phyloP scores from a whole-genome alignment of 208 protist species.

The Wallacemonas rigidus region DNA sequence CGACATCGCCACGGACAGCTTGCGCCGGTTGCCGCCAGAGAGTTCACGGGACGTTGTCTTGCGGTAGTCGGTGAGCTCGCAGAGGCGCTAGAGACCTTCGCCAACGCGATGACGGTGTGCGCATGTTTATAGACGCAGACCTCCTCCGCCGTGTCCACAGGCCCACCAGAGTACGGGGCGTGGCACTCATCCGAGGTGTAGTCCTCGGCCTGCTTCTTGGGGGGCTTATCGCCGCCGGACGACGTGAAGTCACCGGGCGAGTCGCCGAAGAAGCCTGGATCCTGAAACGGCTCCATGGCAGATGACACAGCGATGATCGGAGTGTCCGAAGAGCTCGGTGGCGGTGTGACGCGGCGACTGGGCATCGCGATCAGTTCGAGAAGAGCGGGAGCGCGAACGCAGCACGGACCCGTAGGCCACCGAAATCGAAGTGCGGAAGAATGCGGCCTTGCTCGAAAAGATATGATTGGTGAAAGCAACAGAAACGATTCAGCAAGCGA shows the following conservation, averaged over 20 bases:
- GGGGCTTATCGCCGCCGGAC: not conserved
- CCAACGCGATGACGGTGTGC: not conserved
- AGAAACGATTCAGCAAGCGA: no score
- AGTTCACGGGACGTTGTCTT: no score
- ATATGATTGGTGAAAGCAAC: not conserved
- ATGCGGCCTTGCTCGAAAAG: not conserved
- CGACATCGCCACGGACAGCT: no score
- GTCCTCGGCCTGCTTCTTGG: not conserved
- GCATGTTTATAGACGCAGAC: slow-evolving; percentile 14
- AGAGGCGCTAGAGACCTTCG: no score
- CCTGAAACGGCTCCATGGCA: slow-evolving; percentile 7
- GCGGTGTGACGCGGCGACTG: not conserved
- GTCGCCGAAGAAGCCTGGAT: not conserved
- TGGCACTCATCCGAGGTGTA: not conserved
- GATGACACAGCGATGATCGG: slow-evolving; percentile 4
- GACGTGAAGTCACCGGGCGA: slow-evolving; percentile 11
- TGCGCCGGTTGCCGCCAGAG: no score
- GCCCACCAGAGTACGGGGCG: not conserved
- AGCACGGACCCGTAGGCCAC: not conserved
- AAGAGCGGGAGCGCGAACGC: not conserved
- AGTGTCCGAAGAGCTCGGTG: not conserved
- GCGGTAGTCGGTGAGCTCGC: no score
- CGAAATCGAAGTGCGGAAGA: not conserved
- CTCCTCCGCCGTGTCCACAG: slow-evolving; percentile 7
- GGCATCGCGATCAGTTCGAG: not conserved